Evolutionary conservation across 2,329 filamentous ascomycete genomes (phyloP), one percentile per base, ranked within the genome.

Genomic region (Diplodia mutila): DNA sequence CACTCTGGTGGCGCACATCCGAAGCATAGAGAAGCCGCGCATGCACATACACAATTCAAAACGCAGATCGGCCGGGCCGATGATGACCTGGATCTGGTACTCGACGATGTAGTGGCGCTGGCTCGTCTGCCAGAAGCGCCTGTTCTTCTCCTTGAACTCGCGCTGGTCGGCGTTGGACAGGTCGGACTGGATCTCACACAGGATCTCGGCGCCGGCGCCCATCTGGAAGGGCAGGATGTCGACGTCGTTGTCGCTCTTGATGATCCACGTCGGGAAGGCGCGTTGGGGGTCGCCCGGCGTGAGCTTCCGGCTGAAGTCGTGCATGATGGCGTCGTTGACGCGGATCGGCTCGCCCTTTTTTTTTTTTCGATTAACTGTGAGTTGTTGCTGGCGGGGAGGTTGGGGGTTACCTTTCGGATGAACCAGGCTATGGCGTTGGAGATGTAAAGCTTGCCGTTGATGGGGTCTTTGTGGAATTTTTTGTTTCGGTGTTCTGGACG

Each of bases 381-480:
- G n/a, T n/a, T n/a, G n/a, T n/a, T n/a, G n/a, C n/a, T n/a, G n/a
- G n/a, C n/a, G n/a, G n/a, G n/a, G n/a, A n/a, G n/a, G n/a, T n/a
- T n/a, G n/a, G n/a, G n/a, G n/a, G n/a, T n/a, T n/a, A n/a, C n/a
- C n/a, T n/a, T 76, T 59, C 73, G 76, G 14, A 80, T 73, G 66
- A 79, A 79, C 78, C 78, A 80, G 4, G 73, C 78, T 16, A 80
- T 75, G 7, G 74, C 75, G 27, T 79, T 71, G 21, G 73, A 71
- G 34, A 80, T 72, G 51, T 80, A 80, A 29, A 74, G 37, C 57
- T 79, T 79, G 12, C 73, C 73, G 59, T 79, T 75, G 25, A 77
- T 63, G 0, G 73, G 70, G 68, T 80, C 78, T 39, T 70, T 70
- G 3, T 72, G 71, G n/a, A 32, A 21, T 18, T 14, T 37, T 25